Conservation (phyloP, 2,329 filamentous ascomycete species). For the Tolypocladium endophyticum region DNA sequence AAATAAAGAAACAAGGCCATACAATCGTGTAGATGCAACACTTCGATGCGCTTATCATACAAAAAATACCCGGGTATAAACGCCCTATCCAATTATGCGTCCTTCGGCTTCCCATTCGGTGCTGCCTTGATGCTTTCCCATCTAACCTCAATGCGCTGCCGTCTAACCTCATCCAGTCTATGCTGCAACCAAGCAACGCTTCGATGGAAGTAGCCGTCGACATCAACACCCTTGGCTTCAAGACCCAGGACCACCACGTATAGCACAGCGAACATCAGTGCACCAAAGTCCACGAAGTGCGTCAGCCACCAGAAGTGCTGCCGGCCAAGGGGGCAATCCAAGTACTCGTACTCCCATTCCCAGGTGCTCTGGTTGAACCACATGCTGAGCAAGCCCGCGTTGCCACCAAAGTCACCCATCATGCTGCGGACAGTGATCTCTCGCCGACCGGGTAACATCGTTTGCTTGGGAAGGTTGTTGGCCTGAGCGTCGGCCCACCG, state of each 20-base stretch:
- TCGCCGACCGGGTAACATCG: constrained; percentile 53
- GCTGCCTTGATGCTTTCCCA: background rate
- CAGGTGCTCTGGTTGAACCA: constrained; percentile 71
- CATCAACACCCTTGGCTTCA: constrained; percentile 21
- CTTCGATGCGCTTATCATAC: background rate
- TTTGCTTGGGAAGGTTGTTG: constrained; percentile 27
- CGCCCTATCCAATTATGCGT: constrained; percentile 10
- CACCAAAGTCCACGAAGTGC: constrained; percentile 59
- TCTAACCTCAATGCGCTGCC: background rate
- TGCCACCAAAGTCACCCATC: constrained; percentile 96
- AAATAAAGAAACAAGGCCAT: background rate
- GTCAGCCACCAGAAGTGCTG: constrained; percentile 94
- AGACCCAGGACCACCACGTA: constrained; percentile 15
- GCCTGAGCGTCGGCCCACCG: constrained; percentile 35
- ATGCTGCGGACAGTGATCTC: constrained; percentile 94
- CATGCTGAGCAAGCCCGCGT: constrained; percentile 74
- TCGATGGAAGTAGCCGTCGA: constrained; percentile 16
- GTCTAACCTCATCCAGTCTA: constrained; percentile 1
- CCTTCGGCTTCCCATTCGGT: constrained; percentile 9
- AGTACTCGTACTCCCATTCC: constrained; percentile 77
- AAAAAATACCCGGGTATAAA: constrained; percentile 3
- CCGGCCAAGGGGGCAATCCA: constrained; percentile 65
- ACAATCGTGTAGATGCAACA: background rate
- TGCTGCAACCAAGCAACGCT: constrained; percentile 8
- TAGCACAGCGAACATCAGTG: constrained; percentile 19